Conservation (phyloP, 768 basidiomycete species). For the Tylopilus intermedius region DNA sequence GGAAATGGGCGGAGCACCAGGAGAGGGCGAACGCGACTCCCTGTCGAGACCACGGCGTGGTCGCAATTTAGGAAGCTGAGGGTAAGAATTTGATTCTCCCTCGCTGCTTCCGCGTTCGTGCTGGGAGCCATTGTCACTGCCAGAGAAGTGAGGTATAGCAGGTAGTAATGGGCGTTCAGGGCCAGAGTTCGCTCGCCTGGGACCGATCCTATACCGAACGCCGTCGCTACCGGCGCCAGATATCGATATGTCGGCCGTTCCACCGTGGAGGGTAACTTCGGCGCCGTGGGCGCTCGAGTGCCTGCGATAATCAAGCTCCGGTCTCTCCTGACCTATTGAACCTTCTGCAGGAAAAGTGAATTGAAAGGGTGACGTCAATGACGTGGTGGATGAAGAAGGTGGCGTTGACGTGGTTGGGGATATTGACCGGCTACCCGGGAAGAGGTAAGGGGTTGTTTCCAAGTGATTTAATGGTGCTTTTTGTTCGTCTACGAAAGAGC, state of each 20-base stretch:
- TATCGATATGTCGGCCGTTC: conserved; percentile 66
- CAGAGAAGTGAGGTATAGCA: conserved; percentile 43
- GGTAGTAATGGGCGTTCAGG: conserved; percentile 48
- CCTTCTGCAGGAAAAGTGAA: conserved; percentile 57
- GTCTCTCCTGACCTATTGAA: conserved; percentile 47
- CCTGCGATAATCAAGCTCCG: conserved; percentile 65
- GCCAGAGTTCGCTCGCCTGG: conserved; percentile 44
- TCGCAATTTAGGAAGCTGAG: conserved; percentile 39
- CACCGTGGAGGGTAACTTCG: conserved; percentile 68
- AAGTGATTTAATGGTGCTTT: conserved; percentile 49
- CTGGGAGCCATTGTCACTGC: conserved; percentile 47
- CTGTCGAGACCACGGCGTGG: conserved; percentile 46
- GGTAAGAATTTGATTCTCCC: conserved; percentile 44
- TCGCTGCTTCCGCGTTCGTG: conserved; percentile 55
- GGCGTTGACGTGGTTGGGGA: conserved; percentile 64
- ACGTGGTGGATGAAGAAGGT: conserved; percentile 54
- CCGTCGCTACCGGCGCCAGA: conserved; percentile 47
- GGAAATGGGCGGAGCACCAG: conserved; percentile 49
- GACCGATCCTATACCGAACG: conserved; percentile 55
- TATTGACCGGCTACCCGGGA: conserved; percentile 64
- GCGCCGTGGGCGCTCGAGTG: conserved; percentile 47
- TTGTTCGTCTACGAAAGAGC: conserved; percentile 51
- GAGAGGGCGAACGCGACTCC: conserved; percentile 45
- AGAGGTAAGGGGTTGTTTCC: conserved; percentile 54
- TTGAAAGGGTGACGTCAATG: conserved; percentile 62